Evolutionary conservation across 148 eudicot species (phyloP).

Genomic region (Vaccinium vitisidaea): DNA sequence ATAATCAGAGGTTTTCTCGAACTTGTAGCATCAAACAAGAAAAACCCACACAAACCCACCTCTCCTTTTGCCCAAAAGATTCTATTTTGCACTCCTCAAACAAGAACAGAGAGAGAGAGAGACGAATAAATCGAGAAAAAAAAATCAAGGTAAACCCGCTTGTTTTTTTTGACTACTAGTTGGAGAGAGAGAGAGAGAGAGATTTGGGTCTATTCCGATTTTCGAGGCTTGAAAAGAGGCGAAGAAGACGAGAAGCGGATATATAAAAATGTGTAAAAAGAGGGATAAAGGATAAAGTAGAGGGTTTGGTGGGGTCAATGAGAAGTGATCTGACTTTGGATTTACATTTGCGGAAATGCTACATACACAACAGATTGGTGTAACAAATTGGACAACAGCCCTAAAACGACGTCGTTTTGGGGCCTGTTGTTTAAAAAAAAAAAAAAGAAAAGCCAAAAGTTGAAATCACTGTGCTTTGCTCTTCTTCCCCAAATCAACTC

Average conservation of each 20-base stretch:
- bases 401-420: too few species aligned
- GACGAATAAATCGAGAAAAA: not conserved
- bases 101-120: not conserved
- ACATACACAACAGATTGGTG: too few species aligned
- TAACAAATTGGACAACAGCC: too few species aligned
- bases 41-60: conserved; percentile 8
- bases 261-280: not conserved
- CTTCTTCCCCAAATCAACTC: too few species aligned
- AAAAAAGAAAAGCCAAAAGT: too few species aligned
- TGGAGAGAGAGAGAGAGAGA: not conserved
- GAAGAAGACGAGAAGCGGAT: not conserved
- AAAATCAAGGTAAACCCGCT: not conserved
- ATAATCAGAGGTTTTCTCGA: conserved; percentile 10
- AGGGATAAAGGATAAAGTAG: not conserved
- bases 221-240: not conserved
- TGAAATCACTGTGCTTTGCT: too few species aligned
- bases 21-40: conserved; percentile 12
- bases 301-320: conserved; percentile 4
- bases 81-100: not conserved
- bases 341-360: not conserved
- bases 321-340: not conserved
- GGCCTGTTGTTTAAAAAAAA: too few species aligned
- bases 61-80: conserved; percentile 6
- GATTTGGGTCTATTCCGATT: not conserved
- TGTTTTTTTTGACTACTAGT: not conserved